phyloP scores from a whole-genome alignment of 805 yeast species.

The Allodekkera sacchari region DNA sequence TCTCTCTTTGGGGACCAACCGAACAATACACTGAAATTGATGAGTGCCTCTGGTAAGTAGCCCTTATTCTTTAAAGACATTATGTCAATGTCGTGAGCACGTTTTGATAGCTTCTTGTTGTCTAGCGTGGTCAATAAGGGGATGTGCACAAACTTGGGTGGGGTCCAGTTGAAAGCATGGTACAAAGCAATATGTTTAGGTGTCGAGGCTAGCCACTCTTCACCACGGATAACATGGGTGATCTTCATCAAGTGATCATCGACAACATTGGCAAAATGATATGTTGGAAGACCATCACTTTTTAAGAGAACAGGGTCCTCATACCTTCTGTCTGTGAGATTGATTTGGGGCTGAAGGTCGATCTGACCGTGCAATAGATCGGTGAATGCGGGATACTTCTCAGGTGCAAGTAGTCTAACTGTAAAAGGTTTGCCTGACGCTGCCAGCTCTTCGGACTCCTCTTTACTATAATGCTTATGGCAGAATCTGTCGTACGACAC shows the following conservation, averaged over 20 bases:
- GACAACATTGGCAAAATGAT: conserved; percentile 91
- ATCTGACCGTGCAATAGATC: conserved; percentile 77
- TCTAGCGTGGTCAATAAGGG: conserved; percentile 71
- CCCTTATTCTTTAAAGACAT: conserved; percentile 50
- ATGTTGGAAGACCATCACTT: conserved; percentile 94
- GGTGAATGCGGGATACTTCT: conserved; percentile 49
- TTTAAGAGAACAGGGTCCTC: conserved; percentile 88
- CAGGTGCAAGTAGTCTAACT: conserved; percentile 73
- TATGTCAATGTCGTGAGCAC: conserved; percentile 77
- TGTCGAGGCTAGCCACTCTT: conserved; percentile 95
- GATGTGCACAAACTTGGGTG: conserved; percentile 81
- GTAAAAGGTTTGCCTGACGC: conserved; percentile 36
- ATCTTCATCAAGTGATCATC: conserved; percentile 92
- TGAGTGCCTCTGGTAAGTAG: conserved; percentile 75
- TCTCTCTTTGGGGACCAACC: conserved; percentile 88
- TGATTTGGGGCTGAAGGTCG: conserved; percentile 72
- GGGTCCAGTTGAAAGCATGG: conserved; percentile 74
- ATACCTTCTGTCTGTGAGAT: conserved; percentile 59
- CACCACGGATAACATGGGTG: conserved; percentile 94
- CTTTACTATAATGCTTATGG: conserved; percentile 30
- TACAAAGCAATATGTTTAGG: conserved; percentile 90
- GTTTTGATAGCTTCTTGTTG: conserved; percentile 76
- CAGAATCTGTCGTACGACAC: conserved; percentile 90
- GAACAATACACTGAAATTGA: conserved; percentile 80
- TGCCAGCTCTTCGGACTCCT: conserved; percentile 32